Evolutionary conservation across 2,329 filamentous ascomycete genomes (phyloP), one percentile per base, ranked within the genome.

Genomic region (Talaromyces sp.): DNA sequence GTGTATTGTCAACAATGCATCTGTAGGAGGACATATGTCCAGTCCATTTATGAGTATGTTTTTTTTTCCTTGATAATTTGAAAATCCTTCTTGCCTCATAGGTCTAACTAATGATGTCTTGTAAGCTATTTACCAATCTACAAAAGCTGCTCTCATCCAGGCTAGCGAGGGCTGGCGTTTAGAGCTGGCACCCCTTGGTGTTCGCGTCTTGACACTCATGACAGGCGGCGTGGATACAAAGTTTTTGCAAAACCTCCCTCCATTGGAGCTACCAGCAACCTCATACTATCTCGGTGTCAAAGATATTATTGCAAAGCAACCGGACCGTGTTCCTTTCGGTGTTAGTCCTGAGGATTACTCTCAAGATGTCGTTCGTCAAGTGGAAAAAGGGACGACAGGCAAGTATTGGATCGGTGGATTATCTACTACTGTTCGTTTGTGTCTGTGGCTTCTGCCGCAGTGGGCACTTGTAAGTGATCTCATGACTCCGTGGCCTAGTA

Each of bases 331-430:
- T 17, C 46, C 39, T n/a, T 22, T 42, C 11, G 20, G 46, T 20
- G 32, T 48, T 9, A 40, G 35, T 11, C 46, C 46, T 8, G 36
- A 41, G n/a, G 46, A 20, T 9, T 48, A 30, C 6, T 37, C 46
- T 13, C 17, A 9, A 8, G 36, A 41, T 41, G 32, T 48, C n/a
- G 17, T 48, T 17, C 35, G 20, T 24, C 46, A 48, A 20, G 46
- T 48, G n/a, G 22, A 41, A 22, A 48, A 32, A 16, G 24, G 27
- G 8, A 40, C 27, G 13, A 48, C 36, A 3, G 46, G 46, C 1
- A 27, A 32, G 46, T 48, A 48, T 27, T 48, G 46, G 46, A 37
- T 41, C 6, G 46, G 35, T 1, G 46, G 46, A 9, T 35, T n/a
- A 9, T 17, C 35, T 22, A 40, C 16, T 17, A 19, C 41, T 10